Conservation (phyloP, 2,329 filamentous ascomycete genomes). For the Coniochaeta sp. region DNA sequence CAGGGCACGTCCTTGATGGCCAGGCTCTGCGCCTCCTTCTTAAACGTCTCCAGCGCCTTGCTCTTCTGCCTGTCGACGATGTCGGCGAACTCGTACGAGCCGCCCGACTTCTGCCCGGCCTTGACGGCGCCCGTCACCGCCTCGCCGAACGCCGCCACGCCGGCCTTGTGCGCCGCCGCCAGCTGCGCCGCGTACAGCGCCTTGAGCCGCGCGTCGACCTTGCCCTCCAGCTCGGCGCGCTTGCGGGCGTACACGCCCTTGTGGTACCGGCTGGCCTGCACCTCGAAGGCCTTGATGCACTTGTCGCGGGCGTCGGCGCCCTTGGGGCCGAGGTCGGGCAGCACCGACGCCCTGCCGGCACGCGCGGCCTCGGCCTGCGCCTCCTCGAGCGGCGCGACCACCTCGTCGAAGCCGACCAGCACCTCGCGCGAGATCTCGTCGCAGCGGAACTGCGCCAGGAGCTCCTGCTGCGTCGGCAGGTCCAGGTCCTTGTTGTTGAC, state of each 20-base stretch:
- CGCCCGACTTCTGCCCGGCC: conserved; percentile 83
- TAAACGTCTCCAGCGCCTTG: conserved; percentile 67
- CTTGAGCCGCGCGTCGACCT: conserved; percentile 85
- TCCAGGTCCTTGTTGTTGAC: conserved; percentile 98
- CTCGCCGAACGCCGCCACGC: conserved; percentile 77
- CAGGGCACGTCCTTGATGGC: conserved; percentile 74
- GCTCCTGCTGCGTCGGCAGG: conserved; percentile 90
- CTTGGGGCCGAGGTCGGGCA: conserved; percentile 65
- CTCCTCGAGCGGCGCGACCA: conserved; percentile 79
- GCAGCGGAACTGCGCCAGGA: conserved; percentile 93
- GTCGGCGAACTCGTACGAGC: conserved; percentile 87
- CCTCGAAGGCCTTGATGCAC: conserved; percentile 78
- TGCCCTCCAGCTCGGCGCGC: conserved; percentile 72
- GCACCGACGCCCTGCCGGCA: conserved; percentile 64
- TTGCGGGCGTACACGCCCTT: conserved; percentile 91
- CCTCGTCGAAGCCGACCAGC: conserved; percentile 71
- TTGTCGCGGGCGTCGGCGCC: conserved; percentile 67
- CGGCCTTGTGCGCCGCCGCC: conserved; percentile 79
- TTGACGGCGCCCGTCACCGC: conserved; percentile 85
- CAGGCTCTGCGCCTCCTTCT: conserved; percentile 65
- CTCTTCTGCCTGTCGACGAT: conserved; percentile 82
- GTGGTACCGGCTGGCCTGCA: conserved; percentile 88
- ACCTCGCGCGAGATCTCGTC: conserved; percentile 95
- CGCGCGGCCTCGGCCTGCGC: conserved; percentile 69
- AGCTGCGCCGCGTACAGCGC: conserved; percentile 84